Conservation (phyloP, 2,329 filamentous ascomycete genomes). For the Penicillium glabrum region DNA sequence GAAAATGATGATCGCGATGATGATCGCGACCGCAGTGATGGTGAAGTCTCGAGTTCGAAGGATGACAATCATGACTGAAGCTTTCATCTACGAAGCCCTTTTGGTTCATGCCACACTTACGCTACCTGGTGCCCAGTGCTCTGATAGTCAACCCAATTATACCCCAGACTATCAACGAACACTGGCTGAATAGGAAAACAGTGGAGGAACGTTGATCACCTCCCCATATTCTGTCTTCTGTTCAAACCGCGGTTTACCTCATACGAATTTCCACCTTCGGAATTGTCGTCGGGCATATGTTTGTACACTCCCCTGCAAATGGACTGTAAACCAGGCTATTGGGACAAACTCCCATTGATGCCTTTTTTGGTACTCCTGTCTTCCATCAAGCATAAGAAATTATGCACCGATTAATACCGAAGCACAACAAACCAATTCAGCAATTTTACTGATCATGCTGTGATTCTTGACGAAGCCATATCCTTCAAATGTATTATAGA, state of each 20-base stretch:
- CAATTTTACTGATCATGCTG: background rate
- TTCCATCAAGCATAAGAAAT: background rate
- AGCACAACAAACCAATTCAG: background rate
- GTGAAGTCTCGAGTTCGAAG: slow-evolving; percentile 13
- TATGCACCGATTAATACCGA: background rate
- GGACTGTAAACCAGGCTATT: background rate
- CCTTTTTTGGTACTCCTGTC: background rate
- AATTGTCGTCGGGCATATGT: background rate
- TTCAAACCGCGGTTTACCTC: background rate
- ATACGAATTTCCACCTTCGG: background rate
- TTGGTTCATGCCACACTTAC: background rate
- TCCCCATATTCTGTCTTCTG: background rate
- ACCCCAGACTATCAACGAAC: background rate
- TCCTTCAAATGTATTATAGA: slow-evolving; percentile 1
- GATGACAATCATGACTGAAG: slow-evolving; percentile 30
- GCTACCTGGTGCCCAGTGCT: background rate
- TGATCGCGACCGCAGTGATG: slow-evolving; percentile 20
- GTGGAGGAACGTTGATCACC: background rate
- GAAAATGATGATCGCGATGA: slow-evolving; percentile 14
- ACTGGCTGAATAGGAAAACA: background rate
- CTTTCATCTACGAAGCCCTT: background rate
- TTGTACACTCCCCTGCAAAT: background rate
- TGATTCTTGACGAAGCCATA: background rate
- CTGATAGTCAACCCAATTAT: background rate
- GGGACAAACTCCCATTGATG: background rate